Percentiles rank a stretch among this genome's conserved stretches.
phyloP scores from a whole-genome alignment of 768 basidiomycete genomes.

The Kwoniella europaea region DNA sequence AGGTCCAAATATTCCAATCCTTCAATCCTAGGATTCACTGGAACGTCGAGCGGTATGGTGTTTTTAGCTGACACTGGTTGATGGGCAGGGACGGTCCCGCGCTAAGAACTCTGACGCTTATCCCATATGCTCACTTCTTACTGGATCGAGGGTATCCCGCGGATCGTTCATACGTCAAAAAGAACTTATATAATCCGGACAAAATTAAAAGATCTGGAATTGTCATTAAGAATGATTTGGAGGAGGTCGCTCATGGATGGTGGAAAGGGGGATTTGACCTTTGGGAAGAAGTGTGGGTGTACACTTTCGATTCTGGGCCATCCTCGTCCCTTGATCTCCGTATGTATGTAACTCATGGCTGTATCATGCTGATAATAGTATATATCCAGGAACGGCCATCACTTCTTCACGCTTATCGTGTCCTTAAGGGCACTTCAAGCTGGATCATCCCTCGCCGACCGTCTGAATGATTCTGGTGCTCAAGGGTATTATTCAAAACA shows the following conservation, averaged over 20 bases:
- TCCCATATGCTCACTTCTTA: constrained; percentile 54
- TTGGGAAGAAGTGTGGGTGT: constrained; percentile 52
- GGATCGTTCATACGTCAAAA: constrained; percentile 46
- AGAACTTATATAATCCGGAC: constrained; percentile 45
- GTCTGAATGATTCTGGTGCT: constrained; percentile 48
- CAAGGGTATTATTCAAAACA: constrained; percentile 41
- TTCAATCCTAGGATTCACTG: neutral
- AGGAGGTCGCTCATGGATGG: constrained; percentile 55
- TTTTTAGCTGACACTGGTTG: neutral
- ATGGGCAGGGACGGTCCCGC: constrained; percentile 55
- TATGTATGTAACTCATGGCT: too few species aligned
- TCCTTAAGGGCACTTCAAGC: constrained; percentile 48
- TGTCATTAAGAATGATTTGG: constrained; percentile 58
- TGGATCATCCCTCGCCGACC: constrained; percentile 49
- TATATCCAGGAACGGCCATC: constrained; percentile 42
- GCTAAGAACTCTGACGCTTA: constrained; percentile 52
- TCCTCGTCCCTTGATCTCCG: too few species aligned
- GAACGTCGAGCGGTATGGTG: neutral
- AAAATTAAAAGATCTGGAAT: constrained; percentile 31
- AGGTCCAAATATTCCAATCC: neutral
- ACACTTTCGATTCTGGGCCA: neutral
- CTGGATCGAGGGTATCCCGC: constrained; percentile 45
- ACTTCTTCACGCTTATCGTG: constrained; percentile 56
- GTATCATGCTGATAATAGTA: constrained; percentile 12
- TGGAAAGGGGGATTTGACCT: constrained; percentile 53